Evolutionary conservation across 768 basidiomycete genomes (phyloP), one percentile per base, ranked within the genome.

Genomic region (Mycena haematopus): DNA sequence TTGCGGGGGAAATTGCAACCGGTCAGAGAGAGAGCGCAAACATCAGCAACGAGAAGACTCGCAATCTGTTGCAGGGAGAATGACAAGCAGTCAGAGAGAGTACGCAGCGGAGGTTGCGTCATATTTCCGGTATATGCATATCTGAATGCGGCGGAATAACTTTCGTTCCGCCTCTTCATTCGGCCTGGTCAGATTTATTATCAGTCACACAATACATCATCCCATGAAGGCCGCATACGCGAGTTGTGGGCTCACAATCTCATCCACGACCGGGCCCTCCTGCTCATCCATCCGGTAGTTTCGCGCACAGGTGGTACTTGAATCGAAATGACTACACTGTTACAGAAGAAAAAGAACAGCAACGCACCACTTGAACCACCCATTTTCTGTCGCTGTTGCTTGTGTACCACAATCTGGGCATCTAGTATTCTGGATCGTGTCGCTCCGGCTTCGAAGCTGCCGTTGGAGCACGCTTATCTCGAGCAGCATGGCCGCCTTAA

Each of bases 291-390:
- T 46, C 11, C 45, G 45, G 14, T 46, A 46, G 11, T 46, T 46
- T 46, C 22, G 24, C 45, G 8, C 22, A 11, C 45, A 46, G 45
- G 45, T 24, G 45, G 45, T 46, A 24, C 45, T 46, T 46, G 10
- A 46, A 46, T 24, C 6, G 22, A 46, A 10, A 46, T 46, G 45
- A 46, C 45, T 24, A 46, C 45, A 24, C 25, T 24, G 45, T 24
- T 46, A 13, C 45, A 46, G 21, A 46, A 46, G 45, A 22, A 46
- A 46, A 46, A 46, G 22, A 7, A 46, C 10, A 46, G 45, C 22
- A 13, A 46, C 45, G 31, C 44, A 47, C 46, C 46, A 47, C 46
- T 27, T 47, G 24, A 25, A 47, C 46, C 46, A 47, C 46, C 46
- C 46, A 13, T 47, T 25, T 47, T 22, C 46, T 47, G 46, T 25